Conservation (phyloP, 148 eudicot species). For the Camellia lanceoleosa region DNA sequence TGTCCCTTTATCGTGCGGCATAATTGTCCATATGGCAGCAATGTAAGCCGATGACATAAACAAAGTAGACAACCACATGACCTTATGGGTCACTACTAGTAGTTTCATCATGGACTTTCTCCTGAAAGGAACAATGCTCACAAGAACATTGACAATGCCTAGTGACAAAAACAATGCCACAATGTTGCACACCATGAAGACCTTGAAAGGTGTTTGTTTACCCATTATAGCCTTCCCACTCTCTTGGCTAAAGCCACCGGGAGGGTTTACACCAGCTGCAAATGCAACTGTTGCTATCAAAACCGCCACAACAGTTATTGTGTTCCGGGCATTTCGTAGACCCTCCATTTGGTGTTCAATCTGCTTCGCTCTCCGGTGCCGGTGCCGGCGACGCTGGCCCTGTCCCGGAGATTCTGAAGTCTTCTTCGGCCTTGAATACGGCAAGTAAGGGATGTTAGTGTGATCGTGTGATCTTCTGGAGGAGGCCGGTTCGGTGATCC, state of each 20-base stretch:
- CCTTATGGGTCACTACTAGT: slow-evolving; percentile 15
- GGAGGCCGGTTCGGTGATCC: neutral
- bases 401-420: neutral
- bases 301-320: slow-evolving; percentile 31
- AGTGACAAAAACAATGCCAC: slow-evolving; percentile 29
- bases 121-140: slow-evolving; percentile 24
- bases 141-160: slow-evolving; percentile 25
- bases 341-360: slow-evolving; percentile 27
- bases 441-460: neutral
- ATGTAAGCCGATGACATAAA: slow-evolving; percentile 20
- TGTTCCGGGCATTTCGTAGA: slow-evolving; percentile 28
- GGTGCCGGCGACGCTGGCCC: neutral
- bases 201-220: slow-evolving; percentile 15
- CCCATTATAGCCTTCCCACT: slow-evolving; percentile 29
- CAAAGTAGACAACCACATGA: slow-evolving; percentile 23
- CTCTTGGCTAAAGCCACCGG: slow-evolving; percentile 30
- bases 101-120: slow-evolving; percentile 21
- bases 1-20: slow-evolving; percentile 10
- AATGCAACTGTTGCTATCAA: slow-evolving; percentile 34
- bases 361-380: slow-evolving; percentile 14
- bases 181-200: slow-evolving; percentile 30
- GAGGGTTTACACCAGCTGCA: slow-evolving; percentile 35
- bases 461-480: neutral
- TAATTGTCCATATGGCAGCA: slow-evolving; percentile 21
- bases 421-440: neutral